Evolutionary conservation across 768 basidiomycete genomes (phyloP).

Genomic region (Fistulinella prunicolor): DNA sequence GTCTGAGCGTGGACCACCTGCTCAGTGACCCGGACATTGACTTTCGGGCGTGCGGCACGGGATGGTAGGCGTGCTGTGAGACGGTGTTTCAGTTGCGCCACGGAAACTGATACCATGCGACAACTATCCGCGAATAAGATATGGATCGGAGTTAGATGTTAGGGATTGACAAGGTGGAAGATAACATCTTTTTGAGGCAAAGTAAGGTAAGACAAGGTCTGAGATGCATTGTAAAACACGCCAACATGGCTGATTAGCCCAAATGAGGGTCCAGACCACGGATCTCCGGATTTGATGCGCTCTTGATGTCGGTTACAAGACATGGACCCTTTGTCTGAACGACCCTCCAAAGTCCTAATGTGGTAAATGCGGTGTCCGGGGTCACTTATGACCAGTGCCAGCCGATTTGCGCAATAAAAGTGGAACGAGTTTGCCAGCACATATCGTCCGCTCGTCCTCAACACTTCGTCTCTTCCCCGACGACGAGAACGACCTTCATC

Average conservation of each 20-base stretch:
- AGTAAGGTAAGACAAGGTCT: not conserved
- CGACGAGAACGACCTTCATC: not conserved
- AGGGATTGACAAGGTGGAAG: no score
- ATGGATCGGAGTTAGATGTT: not conserved
- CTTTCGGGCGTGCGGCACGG: not conserved
- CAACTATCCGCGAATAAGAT: not conserved
- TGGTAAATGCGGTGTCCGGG: constrained; percentile 22
- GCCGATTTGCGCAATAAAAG: constrained; percentile 29
- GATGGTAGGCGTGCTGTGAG: no score
- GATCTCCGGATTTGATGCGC: not conserved
- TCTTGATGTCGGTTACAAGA: not conserved
- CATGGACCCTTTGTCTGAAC: not conserved
- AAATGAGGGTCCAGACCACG: no score
- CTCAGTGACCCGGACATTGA: not conserved
- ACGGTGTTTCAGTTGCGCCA: not conserved
- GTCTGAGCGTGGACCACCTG: constrained; percentile 4
- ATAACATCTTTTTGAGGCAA: no score
- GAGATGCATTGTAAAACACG: not conserved
- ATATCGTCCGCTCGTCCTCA: not conserved
- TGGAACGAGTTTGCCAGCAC: constrained; percentile 29
- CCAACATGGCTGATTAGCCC: not conserved
- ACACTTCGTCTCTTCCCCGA: not conserved
- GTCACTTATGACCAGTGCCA: constrained; percentile 14
- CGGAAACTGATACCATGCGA: not conserved
- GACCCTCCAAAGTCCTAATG: not conserved